Evolutionary conservation across 2,329 filamentous ascomycete genomes (phyloP).

Genomic region (Aspergillus fumigatiaffinis): DNA sequence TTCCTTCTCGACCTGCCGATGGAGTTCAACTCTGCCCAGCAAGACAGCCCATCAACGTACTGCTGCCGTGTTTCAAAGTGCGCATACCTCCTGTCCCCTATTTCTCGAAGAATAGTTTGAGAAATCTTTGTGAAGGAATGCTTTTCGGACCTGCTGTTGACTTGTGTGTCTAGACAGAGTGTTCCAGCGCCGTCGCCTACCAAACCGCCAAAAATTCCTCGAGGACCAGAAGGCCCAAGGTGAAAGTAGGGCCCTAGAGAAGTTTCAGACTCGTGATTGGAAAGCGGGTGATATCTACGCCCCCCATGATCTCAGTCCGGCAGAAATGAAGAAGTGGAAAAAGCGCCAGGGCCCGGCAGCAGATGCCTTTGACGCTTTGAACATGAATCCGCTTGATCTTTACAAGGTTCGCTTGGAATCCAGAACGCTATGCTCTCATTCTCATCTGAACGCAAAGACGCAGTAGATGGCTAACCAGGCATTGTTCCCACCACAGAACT

Average conservation of each 20-base stretch:
- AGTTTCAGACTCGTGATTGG: constrained; percentile 62
- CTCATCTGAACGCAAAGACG: background rate
- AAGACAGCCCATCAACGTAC: constrained; percentile 23
- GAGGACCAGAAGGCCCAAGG: constrained; percentile 34
- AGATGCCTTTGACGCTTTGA: constrained; percentile 77
- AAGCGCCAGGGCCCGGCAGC: constrained; percentile 49
- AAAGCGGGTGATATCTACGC: constrained; percentile 79
- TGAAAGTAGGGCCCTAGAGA: constrained; percentile 38
- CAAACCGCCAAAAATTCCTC: constrained; percentile 31
- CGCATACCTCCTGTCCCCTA: background rate
- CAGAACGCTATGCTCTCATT: background rate
- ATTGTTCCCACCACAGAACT: constrained; percentile 61
- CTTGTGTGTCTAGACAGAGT: constrained; percentile 17
- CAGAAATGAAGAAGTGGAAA: constrained; percentile 80
- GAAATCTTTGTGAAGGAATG: too few species aligned
- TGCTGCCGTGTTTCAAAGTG: constrained; percentile 1
- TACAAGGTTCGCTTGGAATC: constrained; percentile 65
- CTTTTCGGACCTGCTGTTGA: background rate
- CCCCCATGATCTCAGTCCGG: constrained; percentile 75
- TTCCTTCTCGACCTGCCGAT: constrained; percentile 25
- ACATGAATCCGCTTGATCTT: constrained; percentile 73
- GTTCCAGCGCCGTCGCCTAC: constrained; percentile 22
- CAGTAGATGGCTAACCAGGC: constrained; percentile 6
- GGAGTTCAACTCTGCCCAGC: constrained; percentile 32
- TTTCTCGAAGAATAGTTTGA: background rate